Evolutionary conservation across 192 early-diverging fungal species (phyloP).

Genomic region (Podila clonocystis): DNA sequence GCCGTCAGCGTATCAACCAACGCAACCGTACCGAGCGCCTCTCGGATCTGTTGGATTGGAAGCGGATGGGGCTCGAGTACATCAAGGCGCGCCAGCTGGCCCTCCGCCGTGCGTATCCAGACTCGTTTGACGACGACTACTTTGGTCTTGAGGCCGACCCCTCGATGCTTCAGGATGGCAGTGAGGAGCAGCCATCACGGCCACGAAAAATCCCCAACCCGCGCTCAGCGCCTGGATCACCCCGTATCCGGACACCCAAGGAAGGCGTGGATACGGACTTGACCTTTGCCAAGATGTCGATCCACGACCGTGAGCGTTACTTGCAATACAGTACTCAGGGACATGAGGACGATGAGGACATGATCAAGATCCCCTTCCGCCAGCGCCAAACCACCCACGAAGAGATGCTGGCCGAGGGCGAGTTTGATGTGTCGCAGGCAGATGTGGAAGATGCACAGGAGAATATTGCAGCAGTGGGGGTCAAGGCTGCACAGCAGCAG

Average conservation of each 20-base stretch:
- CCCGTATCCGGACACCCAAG: slow-evolving; percentile 61
- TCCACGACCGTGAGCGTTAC: slow-evolving; percentile 36
- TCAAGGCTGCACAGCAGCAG: slow-evolving; percentile 23
- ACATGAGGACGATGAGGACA: slow-evolving; percentile 33
- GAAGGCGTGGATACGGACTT: slow-evolving; percentile 45
- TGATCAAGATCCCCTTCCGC: slow-evolving; percentile 5
- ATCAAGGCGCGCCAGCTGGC: slow-evolving; percentile 96
- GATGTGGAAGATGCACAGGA: slow-evolving; percentile 24
- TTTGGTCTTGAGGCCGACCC: slow-evolving; percentile 32
- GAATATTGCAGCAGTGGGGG: slow-evolving; percentile 9
- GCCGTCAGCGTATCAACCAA: slow-evolving; percentile 98
- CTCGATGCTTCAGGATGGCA: slow-evolving; percentile 4
- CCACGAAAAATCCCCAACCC: slow-evolving; percentile 86
- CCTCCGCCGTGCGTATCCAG: slow-evolving; percentile 88
- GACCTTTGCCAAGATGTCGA: slow-evolving; percentile 47
- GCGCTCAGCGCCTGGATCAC: slow-evolving; percentile 88
- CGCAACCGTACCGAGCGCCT: slow-evolving; percentile 96
- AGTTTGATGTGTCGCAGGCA: slow-evolving; percentile 6
- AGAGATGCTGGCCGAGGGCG: slow-evolving; percentile 3
- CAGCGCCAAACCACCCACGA: not conserved
- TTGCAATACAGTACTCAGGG: slow-evolving; percentile 44
- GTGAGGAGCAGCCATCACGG: slow-evolving; percentile 11
- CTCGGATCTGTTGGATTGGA: slow-evolving; percentile 97
- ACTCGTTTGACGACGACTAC: slow-evolving; percentile 78
- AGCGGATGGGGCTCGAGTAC: slow-evolving; percentile 97